A percentile compares a stretch with the other conserved stretches of the same genome.
These are phyloP conservation scores for Globisporangium carolinianum DNA, from an alignment of 352 stramenopile species.

Conservation along the genomic window DNA sequence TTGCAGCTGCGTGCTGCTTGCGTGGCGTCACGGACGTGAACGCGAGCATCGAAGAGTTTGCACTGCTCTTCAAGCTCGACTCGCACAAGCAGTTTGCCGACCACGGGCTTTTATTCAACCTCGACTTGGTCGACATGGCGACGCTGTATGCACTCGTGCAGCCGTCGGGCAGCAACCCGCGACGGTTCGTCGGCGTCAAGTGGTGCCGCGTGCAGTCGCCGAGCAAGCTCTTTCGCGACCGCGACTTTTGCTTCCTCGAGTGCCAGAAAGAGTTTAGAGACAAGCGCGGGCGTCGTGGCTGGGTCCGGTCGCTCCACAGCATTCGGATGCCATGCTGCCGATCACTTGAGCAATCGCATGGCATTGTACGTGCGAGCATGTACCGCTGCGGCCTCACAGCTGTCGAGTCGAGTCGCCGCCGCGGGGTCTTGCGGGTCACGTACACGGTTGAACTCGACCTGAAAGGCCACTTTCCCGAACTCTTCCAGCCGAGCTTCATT, in stretches of 20 bases:
- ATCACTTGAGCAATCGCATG: constrained; percentile 37
- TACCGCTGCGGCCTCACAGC: constrained; percentile 76
- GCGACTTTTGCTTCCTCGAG: constrained; percentile 83
- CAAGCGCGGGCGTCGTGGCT: constrained; percentile 39
- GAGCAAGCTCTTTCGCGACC: constrained; percentile 59
- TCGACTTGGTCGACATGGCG: constrained; percentile 59
- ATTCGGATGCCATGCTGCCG: constrained; percentile 52
- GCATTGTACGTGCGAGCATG: constrained; percentile 71
- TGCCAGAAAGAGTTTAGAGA: constrained; percentile 83
- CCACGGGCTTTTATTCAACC: constrained; percentile 73
- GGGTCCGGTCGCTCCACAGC: constrained; percentile 50
- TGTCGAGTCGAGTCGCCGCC: constrained; percentile 67
- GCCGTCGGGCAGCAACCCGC: constrained; percentile 61
- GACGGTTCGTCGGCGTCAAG: constrained; percentile 75
- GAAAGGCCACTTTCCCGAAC: constrained; percentile 69
- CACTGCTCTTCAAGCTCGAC: constrained; percentile 77
- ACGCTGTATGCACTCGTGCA: constrained; percentile 73
- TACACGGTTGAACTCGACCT: constrained; percentile 84
- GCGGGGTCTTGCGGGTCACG: constrained; percentile 66
- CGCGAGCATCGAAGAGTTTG: constrained; percentile 79
- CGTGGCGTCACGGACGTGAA: constrained; percentile 63
- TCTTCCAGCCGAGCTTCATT: constrained; percentile 61
- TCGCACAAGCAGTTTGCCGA: constrained; percentile 49
- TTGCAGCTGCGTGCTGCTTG: constrained; percentile 33
- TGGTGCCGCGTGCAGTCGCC: constrained; percentile 75